Evolutionary conservation across 768 basidiomycete species (phyloP).

Genomic region (Pisolithus albus): DNA sequence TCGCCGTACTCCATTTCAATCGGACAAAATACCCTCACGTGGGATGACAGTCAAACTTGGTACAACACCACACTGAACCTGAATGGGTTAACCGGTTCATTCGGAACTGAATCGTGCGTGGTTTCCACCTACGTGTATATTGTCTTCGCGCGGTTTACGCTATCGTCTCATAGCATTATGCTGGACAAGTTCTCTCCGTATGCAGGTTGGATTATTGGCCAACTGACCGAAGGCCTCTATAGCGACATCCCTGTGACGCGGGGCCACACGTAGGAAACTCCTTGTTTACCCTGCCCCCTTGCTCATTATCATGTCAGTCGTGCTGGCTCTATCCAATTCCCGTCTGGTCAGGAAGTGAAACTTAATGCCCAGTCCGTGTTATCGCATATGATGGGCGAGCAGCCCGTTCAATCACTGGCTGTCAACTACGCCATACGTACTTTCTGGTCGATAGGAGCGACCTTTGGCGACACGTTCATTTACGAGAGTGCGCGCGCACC

Average conservation of each 20-base stretch:
- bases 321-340: slow-evolving; percentile 8
- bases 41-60: slow-evolving; percentile 12
- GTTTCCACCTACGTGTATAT: background rate
- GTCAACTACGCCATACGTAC: slow-evolving; percentile 6
- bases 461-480: slow-evolving; percentile 2
- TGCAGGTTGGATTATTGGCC: slow-evolving; percentile 5
- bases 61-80: slow-evolving; percentile 7
- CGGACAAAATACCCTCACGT: slow-evolving; percentile 7
- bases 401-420: slow-evolving; percentile 6
- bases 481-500: slow-evolving; percentile 5
- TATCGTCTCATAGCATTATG: background rate
- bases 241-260: slow-evolving; percentile 9
- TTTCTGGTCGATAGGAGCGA: background rate
- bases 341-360: slow-evolving; percentile 5
- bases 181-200: slow-evolving; percentile 7
- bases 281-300: background rate
- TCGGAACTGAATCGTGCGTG: slow-evolving; percentile 7
- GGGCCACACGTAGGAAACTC: slow-evolving; percentile 1
- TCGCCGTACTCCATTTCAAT: slow-evolving; percentile 9
- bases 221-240: slow-evolving; percentile 8
- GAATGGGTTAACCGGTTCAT: slow-evolving; percentile 3
- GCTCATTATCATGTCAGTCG: background rate
- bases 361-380: slow-evolving; percentile 5
- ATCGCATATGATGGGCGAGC: slow-evolving; percentile 11
- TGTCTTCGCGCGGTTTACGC: too few relatives aligned